Percentiles rank a stretch among this genome's conserved stretches.
Conservation (phyloP, 176 grass and related monocot species). For the Echinochloa phyllopogon region DNA sequence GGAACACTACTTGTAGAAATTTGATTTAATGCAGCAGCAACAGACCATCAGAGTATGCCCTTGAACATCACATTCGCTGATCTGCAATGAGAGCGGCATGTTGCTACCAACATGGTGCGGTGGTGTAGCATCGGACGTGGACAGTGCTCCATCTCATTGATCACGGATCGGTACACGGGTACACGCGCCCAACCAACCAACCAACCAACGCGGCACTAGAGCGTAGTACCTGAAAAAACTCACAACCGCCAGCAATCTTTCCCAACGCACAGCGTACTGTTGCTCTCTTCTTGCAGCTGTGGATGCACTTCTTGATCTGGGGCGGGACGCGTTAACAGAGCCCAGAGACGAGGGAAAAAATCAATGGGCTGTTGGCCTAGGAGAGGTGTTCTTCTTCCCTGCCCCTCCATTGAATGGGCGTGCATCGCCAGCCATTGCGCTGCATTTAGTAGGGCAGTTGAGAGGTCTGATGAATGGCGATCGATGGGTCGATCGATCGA, state of each 20-base stretch:
- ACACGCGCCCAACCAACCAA: too few species aligned
- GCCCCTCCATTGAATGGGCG: not conserved
- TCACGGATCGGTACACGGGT: too few species aligned
- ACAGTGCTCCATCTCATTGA: not conserved
- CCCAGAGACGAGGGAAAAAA: not conserved
- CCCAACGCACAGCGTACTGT: not conserved
- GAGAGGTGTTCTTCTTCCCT: not conserved
- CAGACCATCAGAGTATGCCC: too few species aligned
- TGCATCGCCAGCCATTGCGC: not conserved
- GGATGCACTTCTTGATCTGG: not conserved
- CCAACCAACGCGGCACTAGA: not conserved
- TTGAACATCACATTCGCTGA: too few species aligned
- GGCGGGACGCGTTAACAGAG: not conserved
- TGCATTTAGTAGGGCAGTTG: slow-evolving; percentile 31
- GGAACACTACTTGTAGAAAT: too few species aligned
- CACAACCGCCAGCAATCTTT: not conserved
- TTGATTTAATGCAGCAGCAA: too few species aligned
- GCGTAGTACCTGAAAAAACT: too few species aligned
- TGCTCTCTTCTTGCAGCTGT: not conserved
- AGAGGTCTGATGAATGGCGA: slow-evolving; percentile 5
- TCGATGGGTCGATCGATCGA: not conserved
- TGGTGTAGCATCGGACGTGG: not conserved
- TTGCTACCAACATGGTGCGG: too few species aligned
- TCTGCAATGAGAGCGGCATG: too few species aligned
- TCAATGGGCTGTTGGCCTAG: not conserved